A percentile compares a stretch with the other conserved stretches of the same genome.
These are phyloP conservation scores for Pichia sp. DNA, from an alignment of 1,139 yeast genomes.

Conservation along the genomic window DNA sequence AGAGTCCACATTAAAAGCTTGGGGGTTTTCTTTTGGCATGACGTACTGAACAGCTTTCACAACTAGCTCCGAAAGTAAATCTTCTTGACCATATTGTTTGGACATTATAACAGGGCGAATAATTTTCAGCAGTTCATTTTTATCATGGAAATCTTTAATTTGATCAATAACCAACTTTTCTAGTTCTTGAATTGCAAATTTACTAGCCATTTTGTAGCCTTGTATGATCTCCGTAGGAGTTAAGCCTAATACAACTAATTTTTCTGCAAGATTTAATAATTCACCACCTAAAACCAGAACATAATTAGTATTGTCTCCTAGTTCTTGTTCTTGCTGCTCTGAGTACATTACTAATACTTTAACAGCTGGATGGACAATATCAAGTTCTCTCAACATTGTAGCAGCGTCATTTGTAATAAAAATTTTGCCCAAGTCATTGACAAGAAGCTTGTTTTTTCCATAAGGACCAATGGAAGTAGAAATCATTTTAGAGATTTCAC, in stretches of 20 bases:
- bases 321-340: constrained; percentile 90
- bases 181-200: constrained; percentile 61
- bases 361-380: constrained; percentile 95
- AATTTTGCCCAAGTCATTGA: constrained; percentile 72
- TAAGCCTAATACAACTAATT: constrained; percentile 74
- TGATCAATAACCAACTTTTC: constrained; percentile 59
- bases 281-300: constrained; percentile 87
- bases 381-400: constrained; percentile 87
- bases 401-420: constrained; percentile 96
- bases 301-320: constrained; percentile 71
- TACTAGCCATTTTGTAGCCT: constrained; percentile 80
- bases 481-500: constrained; percentile 87
- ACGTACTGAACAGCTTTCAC: constrained; percentile 79
- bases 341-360: constrained; percentile 94
- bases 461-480: constrained; percentile 96
- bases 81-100: constrained; percentile 88
- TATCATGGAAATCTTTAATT: constrained; percentile 50
- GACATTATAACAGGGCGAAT: constrained; percentile 86
- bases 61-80: constrained; percentile 67
- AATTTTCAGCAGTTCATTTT: constrained; percentile 60
- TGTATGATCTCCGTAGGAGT: constrained; percentile 85
- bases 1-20: constrained; percentile 76
- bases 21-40: constrained; percentile 51
- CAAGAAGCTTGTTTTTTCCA: constrained; percentile 93
- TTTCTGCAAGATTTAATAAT: constrained; percentile 74